Base-by-base conservation (phyloP, 2,329 filamentous ascomycete species). In the Coniochaeta prunicola region DNA sequence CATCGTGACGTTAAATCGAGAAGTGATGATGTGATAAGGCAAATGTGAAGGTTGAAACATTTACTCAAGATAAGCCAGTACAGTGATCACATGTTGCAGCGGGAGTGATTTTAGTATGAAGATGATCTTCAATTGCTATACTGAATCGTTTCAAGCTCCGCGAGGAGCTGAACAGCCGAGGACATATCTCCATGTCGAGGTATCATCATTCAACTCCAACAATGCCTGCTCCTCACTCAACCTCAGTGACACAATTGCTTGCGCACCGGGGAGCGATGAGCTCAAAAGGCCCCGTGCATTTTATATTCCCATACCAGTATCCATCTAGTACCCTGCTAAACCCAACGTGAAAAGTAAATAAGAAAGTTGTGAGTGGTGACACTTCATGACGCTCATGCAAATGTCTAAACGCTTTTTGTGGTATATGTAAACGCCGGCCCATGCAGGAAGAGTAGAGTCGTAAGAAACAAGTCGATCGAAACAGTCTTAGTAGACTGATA, bases 401-500 rank as follows among this genome's bases (percentile, higher is more conserved):
- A 55, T 34, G 12, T n/a, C 53, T 8, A n/a, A 55, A 55, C 21
- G 53, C 30, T 55, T 42, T 38, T 33, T 19, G 54, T 56, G 54
- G 54, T 56, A 56, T 56, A 56, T 56, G 40, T 60, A 58, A 68
- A 69, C 68, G 67, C 68, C 68, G 61, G 63, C 62, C 63, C 59
- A 67, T 69, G 65, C 65, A 64, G 58, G 64, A 53, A 63, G 24
- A 53, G n/a, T 57, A 50, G 15, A 60, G n/a, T 21, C 24, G 38
- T 45, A 31, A 57, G 17, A 54, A 42, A 60, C 53, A 53, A 30
- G 33, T 33, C 28, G 42, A 54, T 36, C 24, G 45, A 30, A 30
- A 24, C 54, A 55, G 57, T 17, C 38, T 62, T 77, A 85, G 73
- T 83, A 84, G 65, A 83, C 80, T 64, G 80, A 79, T 73, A 85